Evolutionary conservation across 2,329 filamentous ascomycete genomes (phyloP).

Genomic region (Huntiella decipiens): DNA sequence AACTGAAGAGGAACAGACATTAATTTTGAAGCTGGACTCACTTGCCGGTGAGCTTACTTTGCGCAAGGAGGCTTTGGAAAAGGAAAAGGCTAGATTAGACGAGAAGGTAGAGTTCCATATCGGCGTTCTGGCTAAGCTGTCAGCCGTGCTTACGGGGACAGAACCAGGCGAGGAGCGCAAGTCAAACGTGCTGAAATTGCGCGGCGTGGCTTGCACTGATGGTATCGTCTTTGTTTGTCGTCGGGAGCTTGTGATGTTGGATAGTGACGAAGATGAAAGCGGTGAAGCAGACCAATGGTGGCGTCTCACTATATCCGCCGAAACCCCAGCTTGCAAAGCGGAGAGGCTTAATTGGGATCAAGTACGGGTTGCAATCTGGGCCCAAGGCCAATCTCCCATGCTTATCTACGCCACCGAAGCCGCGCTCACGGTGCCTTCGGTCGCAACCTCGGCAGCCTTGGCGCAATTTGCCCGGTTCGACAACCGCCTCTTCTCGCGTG

Average conservation of each 20-base stretch:
- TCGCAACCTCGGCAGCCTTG: conserved; percentile 21
- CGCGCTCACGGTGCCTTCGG: conserved; percentile 21
- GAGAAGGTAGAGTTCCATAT: background rate
- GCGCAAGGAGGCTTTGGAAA: background rate
- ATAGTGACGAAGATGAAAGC: conserved; percentile 19
- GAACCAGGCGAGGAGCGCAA: background rate
- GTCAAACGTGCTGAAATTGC: conserved; percentile 29
- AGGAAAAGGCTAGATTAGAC: background rate
- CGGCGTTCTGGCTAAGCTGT: background rate
- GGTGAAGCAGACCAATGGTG: conserved; percentile 33
- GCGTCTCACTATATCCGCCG: conserved; percentile 27
- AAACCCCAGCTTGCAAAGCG: conserved; percentile 25
- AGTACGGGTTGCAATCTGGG: conserved; percentile 27
- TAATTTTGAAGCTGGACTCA: conserved; percentile 6
- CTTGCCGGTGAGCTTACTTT: background rate
- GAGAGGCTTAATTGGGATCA: conserved; percentile 30
- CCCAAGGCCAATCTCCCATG: conserved; percentile 25
- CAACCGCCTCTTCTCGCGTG: conserved; percentile 32
- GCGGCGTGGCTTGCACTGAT: conserved; percentile 29
- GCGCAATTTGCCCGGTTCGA: conserved; percentile 31
- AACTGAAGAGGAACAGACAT: conserved; percentile 15
- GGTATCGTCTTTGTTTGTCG: conserved; percentile 32
- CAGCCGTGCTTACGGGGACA: background rate
- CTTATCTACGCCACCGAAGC: conserved; percentile 35
- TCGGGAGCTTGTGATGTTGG: conserved; percentile 24